A percentile compares a stretch with the other conserved stretches of the same genome.
phyloP scores from a whole-genome alignment of 192 early-diverging fungal genomes.

The Coemansia sp. region DNA sequence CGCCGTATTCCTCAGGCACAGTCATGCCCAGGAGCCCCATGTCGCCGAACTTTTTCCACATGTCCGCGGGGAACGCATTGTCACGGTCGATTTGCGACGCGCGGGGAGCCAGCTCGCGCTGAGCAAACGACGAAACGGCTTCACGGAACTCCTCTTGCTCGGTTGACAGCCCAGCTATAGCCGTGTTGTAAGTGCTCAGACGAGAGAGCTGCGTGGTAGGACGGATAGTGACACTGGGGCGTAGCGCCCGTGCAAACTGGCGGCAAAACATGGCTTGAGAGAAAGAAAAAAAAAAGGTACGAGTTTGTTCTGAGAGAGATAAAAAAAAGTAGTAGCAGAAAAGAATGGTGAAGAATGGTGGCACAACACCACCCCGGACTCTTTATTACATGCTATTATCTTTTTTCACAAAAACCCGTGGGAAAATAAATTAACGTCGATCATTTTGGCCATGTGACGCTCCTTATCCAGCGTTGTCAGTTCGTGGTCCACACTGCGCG shows the following conservation, averaged over 20 bases:
- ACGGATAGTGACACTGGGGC: neutral
- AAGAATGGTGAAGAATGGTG: neutral
- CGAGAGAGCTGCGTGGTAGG: neutral
- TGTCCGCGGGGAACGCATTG: constrained; percentile 92
- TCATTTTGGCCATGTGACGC: neutral
- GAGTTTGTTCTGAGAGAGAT: neutral
- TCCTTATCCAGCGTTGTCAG: neutral
- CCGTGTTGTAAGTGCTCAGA: constrained; percentile 68
- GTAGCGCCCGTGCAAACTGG: neutral
- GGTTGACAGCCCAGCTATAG: constrained; percentile 74
- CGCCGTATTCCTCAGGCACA: constrained; percentile 85
- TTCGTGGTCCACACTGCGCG: neutral
- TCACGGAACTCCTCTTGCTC: constrained; percentile 76
- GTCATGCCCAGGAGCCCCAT: constrained; percentile 97
- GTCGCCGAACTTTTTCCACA: constrained; percentile 96
- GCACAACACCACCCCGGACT: neutral
- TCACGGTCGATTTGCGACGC: constrained; percentile 80
- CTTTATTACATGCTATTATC: neutral
- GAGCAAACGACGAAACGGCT: constrained; percentile 74
- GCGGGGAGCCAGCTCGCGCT: constrained; percentile 80
- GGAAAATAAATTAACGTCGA: neutral
- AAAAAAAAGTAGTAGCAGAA: neutral
- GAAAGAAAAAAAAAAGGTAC: neutral
- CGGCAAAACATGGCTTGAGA: constrained; percentile 14
- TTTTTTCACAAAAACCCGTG: neutral